Evolutionary conservation across 257 asterid species (phyloP), one percentile per base, ranked within the genome.

Genomic region (Plectranthus barbatus): DNA sequence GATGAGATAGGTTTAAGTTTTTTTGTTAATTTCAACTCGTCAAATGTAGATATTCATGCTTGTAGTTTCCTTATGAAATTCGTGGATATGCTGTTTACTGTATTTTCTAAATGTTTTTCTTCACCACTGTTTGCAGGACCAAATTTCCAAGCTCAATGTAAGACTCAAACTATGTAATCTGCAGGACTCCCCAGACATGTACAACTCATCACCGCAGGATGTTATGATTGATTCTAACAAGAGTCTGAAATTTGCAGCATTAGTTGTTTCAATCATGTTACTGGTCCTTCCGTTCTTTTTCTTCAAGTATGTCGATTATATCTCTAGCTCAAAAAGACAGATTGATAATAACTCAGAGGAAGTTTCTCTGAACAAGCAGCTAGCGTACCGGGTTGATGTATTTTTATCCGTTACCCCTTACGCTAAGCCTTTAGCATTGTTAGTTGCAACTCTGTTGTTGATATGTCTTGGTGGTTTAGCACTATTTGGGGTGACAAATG

Each of bases 401-500:
- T 89, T 86, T 77, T 81, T 89, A 56, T 89, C 95, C 5, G 85
- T 83, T 59, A 82, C 80, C 73, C 94, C 97, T 42, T 89, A 89
- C 76, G 81, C 95, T 72, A 89, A 89, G 81, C 86, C 97, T 57
- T 73, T 86, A 61, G 84, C 95, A 40, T 70, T 89, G 71, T 77
- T 89, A 76, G 75, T 89, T 56, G 97, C 95, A 70, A 89, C 97
- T 11, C 60, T 89, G 34, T 70, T 89, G 67, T 78, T 86, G 59
- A 86, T 89, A 76, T 72, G 86, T 67, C 77, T 89, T 37, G 91
- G 97, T 9, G 97, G 94, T 36, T 78, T 89, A 46, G 87, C 95
- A 53, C 94, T 89, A 53, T 89, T 68, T 76, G 95, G 97, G 48
- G 94, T 89, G 72, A 84, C 90, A 58, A 79, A 80, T 62, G 94